Evolutionary conservation across 257 asterid species (phyloP).

Genomic region (Pogostemon cablin): DNA sequence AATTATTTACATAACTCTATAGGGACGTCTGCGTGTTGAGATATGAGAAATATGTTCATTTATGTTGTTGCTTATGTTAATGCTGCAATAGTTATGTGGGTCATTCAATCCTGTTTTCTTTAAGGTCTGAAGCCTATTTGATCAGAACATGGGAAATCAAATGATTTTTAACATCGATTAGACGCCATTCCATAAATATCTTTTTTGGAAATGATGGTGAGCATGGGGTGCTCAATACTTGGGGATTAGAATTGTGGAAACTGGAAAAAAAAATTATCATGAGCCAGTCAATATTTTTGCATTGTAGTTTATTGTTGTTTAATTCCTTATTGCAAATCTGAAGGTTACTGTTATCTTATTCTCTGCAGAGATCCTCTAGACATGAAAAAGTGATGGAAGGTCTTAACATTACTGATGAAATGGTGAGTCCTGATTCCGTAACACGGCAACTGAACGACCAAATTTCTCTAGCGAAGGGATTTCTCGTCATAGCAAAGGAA

Average conservation of each 20-base stretch:
- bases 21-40: too few relatives aligned
- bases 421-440: conserved; percentile 59
- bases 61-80: not conserved
- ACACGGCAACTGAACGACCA: conserved; percentile 70
- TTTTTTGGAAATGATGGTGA: not conserved
- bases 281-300: not conserved
- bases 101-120: not conserved
- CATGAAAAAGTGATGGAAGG: conserved; percentile 56
- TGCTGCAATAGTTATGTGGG: not conserved
- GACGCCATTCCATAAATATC: too few relatives aligned
- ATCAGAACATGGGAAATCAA: not conserved
- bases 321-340: conserved; percentile 16
- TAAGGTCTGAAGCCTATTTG: not conserved
- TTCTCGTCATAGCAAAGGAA: conserved; percentile 63
- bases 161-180: not conserved
- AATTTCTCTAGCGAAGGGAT: conserved; percentile 64
- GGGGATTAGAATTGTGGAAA: too few relatives aligned
- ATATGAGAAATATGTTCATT: not conserved
- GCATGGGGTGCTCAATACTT: not conserved
- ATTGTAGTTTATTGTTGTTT: not conserved
- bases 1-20: too few relatives aligned
- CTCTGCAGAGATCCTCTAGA: conserved; percentile 49
- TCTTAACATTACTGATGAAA: conserved; percentile 64
- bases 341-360: conserved; percentile 12
- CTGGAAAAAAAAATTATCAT: too few relatives aligned